Evolutionary conservation across 1,284 basidiomycete species (phyloP), one percentile per base, ranked within the genome.

Genomic region (Rhodotorula sp.): DNA sequence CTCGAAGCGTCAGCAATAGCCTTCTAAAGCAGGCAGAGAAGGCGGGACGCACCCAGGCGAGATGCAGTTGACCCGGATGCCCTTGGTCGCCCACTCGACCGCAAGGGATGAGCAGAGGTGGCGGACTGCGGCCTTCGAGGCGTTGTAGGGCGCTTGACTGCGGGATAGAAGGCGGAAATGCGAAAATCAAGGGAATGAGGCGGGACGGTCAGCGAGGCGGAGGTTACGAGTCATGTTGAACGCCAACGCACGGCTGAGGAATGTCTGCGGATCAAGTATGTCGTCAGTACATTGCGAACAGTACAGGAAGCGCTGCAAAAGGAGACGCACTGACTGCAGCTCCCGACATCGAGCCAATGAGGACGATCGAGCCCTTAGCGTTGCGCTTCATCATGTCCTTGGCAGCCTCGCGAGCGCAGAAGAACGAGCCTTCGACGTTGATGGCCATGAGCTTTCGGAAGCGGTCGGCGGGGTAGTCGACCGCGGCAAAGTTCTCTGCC

Each of bases 381-480:
- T 76, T 59, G 82, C 79, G 88, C 81, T 74, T 76, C 30, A 81
- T 78, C 84, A 85, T 85, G 74, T 81, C 79, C 78, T 84, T 84
- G 67, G 92, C 92, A 2, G 91, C 94, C 81, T 97, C 93, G 36
- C 94, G 88, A 6, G 95, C 94, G 44, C 93, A 95, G 83, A 89
- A 95, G 84, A 92, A 93, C 24, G 88, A 81, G 19, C 93, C 94
- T 79, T 95, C 91, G 64, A 98, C 90, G 79, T 98, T 97, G 84
- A 97, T 88, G 78, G 93, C 92, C 78, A 90, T 90, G 63, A 98
- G 83, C 79, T 78, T 79, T 67, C 74, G 73, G 66, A 79, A 87
- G 70, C 89, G 88, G 75, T 91, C 88, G 67, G 88, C 86, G 6
- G 93, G 92, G 82, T 95, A 92, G 66, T 89, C 61, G 29, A 55